These are phyloP conservation scores for Aspergillus panamensis DNA, from an alignment of 495 filamentous ascomycete genomes.

Conservation along the genomic window DNA sequence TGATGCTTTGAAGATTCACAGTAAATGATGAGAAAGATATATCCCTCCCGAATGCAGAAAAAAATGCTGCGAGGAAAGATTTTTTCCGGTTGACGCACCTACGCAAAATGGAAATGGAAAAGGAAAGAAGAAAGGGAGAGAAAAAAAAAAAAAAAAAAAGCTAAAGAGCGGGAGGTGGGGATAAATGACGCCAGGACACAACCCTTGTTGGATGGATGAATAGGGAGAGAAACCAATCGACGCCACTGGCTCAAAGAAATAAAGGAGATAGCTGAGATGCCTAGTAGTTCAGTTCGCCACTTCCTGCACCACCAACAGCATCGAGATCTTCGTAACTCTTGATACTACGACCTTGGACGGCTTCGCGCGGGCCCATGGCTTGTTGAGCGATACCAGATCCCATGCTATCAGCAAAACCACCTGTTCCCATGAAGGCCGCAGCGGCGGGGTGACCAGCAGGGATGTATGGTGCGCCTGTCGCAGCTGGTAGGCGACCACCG, in stretches of 20 bases:
- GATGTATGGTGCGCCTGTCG: constrained; percentile 35
- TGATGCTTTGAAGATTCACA: neutral
- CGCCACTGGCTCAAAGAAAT: constrained; percentile 9
- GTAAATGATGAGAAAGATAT: neutral
- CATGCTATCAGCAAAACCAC: constrained; percentile 45
- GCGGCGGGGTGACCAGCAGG: constrained; percentile 44
- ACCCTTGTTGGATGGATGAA: neutral
- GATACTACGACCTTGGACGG: constrained; percentile 82
- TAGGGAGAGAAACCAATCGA: constrained; percentile 2
- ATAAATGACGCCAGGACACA: constrained; percentile 12
- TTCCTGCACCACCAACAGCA: constrained; percentile 56
- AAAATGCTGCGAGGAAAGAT: neutral
- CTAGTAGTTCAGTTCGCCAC: constrained; percentile 63
- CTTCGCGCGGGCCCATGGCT: constrained; percentile 75
- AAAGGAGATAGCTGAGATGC: constrained; percentile 1
- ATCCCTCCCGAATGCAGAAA: neutral
- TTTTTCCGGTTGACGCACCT: neutral
- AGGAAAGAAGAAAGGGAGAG: neutral
- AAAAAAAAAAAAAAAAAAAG: neutral
- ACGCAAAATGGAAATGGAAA: neutral
- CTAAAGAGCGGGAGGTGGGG: neutral
- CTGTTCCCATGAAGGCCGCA: constrained; percentile 37
- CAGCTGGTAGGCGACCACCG: constrained; percentile 36
- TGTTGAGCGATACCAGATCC: constrained; percentile 58
- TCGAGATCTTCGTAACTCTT: constrained; percentile 98